Evolutionary conservation across 2,329 filamentous ascomycete genomes (phyloP), one percentile per base, ranked within the genome.

Genomic region (Aspergillus sp.): DNA sequence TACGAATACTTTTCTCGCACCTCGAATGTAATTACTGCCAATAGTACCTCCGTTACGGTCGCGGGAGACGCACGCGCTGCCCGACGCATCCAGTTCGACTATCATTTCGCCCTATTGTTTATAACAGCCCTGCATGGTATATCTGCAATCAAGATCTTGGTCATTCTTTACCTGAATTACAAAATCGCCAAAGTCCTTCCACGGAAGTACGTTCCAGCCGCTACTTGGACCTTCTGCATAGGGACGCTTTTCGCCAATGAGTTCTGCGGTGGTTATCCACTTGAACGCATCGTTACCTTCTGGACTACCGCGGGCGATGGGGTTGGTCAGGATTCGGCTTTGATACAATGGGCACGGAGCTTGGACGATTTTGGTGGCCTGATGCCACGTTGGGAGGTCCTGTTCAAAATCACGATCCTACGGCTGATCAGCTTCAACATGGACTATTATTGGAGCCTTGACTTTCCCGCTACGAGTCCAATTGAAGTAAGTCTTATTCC

Each of bases 391-490:
- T 99, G 95, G 95, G 91, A 98, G 73, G 87, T 99, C n/a, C 82
- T 97, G 5, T 99, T 99, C 82, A 99, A 99, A 70, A 86, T 99
- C 61, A 97, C 93, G 3, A 88, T 98, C 24, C 79, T 99, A 56
- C 88, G 95, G 5, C 81, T 98, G 48, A 92, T 99, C 67, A 97
- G 93, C 73, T 99, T 96, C 82, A 98, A 98, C 73, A 76, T 99
- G 70, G 95, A 99, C 75, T 93, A 96, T 73, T 93, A 96, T 73
- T 99, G 95, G 93, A 95, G 90, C 67, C 74, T 90, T 3, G 86
- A 90, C 62, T 82, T 85, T 58, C 78, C 83, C 40, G 79, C 80
- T 23, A 77, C 83, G 27, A 93, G 86, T 67, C 82, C 89, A 8
- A 74, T 96, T 43, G 93, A 98, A 88, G 95, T 98, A 85, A 72